phyloP scores from a whole-genome alignment of 2,329 filamentous ascomycete genomes.

The Claviceps quebecensis region DNA sequence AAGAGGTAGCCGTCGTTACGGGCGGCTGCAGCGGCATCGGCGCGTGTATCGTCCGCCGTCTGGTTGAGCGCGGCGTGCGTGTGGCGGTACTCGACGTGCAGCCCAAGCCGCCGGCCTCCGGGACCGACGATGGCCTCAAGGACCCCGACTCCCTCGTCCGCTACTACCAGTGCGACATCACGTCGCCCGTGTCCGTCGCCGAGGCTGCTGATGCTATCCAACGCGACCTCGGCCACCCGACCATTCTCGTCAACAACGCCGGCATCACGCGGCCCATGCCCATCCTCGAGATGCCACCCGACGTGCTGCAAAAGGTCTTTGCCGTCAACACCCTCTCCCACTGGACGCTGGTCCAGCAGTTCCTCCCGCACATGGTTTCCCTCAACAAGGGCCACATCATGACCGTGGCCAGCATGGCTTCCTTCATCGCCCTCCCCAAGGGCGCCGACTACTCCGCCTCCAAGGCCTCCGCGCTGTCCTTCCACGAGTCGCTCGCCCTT shows the following conservation, averaged over 20 bases:
- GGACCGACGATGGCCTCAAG: not conserved
- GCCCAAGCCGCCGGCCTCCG: no score
- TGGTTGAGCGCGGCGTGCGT: constrained; percentile 32
- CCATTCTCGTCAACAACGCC: constrained; percentile 59
- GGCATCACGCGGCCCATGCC: constrained; percentile 44
- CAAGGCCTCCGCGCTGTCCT: constrained; percentile 50
- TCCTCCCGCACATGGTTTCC: constrained; percentile 49
- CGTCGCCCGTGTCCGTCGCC: constrained; percentile 28
- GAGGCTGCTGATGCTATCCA: constrained; percentile 25
- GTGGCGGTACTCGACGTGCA: constrained; percentile 55
- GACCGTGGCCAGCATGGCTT: constrained; percentile 53
- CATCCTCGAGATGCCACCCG: constrained; percentile 42
- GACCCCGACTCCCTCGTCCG: constrained; percentile 12
- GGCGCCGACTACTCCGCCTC: constrained; percentile 52
- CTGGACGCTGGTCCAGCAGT: constrained; percentile 49
- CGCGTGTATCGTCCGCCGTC: constrained; percentile 18
- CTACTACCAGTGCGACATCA: constrained; percentile 26
- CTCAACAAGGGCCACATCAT: constrained; percentile 57
- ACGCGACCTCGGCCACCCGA: constrained; percentile 42
- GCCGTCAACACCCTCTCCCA: constrained; percentile 54
- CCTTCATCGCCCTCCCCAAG: constrained; percentile 42
- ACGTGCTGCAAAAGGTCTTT: constrained; percentile 48
- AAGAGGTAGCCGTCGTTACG: constrained; percentile 29
- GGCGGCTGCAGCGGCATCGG: constrained; percentile 31
- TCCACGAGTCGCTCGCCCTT: constrained; percentile 49